Base-by-base conservation (phyloP, 139 green algal genomes). In the Chlorella sp. region DNA sequence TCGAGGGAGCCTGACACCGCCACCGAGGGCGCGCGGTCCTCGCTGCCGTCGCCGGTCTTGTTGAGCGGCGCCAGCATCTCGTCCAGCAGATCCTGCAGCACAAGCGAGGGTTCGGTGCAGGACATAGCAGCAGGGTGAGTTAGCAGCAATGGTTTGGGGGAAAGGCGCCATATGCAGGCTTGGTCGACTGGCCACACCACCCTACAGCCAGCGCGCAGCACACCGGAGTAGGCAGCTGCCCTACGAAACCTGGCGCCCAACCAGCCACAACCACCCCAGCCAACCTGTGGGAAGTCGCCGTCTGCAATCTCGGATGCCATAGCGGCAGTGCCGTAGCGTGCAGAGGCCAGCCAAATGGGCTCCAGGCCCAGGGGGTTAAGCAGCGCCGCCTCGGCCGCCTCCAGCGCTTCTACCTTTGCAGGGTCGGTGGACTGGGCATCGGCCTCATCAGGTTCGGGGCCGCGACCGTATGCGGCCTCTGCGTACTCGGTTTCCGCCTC, bases 321-420 rank as follows among this genome's bases (percentile, higher is more conserved):
- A 13, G 77, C 77, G 4, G 30, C 30, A 17, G 41, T 44, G 41
- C 26, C 60, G 41, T 83, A 69, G 20, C 77, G 58, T 20, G 77
- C 77, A 5, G 77, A 41, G 9, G 77, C 77, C 60, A 73, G 77
- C 28, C 73, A 30, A 28, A 73, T 73, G 19, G 77, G 60, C 22
- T 83, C 77, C 40, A 83, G 58, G 20, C 40, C 26, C 30, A 83
- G 41, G 1, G 77, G 77, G 77, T 83, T 83, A 3, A 83, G 77
- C 28, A 30, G 40, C 30, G 58, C 77, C 7, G 44, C 58, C 28
- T 54, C 28, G 2, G 77, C 58, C 30, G 56, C 40, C 41, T 73
- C 38, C 38, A 48, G 38, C 3, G 77, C 77, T 16, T 64, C 77
- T 28, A 46, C 40, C 28, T 34, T 64, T 5, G 58, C 40, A 6